phyloP scores from a whole-genome alignment of 257 asterid species.

The Rhazya stricta region DNA sequence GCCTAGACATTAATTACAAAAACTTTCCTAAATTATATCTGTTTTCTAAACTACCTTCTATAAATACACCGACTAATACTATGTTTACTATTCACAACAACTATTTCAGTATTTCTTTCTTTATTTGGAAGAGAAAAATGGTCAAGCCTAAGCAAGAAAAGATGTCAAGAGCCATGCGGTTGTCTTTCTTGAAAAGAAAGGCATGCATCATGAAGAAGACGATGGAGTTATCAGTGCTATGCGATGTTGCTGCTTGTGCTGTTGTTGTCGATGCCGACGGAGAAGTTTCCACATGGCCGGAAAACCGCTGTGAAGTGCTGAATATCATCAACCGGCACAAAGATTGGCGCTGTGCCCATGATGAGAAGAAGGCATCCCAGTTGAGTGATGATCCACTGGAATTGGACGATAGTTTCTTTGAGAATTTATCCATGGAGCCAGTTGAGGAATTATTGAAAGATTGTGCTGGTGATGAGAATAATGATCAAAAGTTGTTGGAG shows the following conservation, averaged over 20 bases:
- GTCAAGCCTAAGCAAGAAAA: neutral
- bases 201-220: constrained; percentile 6
- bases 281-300: constrained; percentile 21
- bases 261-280: constrained; percentile 12
- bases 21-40: too few species aligned
- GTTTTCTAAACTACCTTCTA: too few species aligned
- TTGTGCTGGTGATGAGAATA: neutral
- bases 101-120: too few species aligned
- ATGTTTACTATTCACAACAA: too few species aligned
- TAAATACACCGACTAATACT: too few species aligned
- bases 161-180: neutral
- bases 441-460: neutral
- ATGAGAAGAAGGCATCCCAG: neutral
- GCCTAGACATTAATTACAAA: too few species aligned
- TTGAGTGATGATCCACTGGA: too few species aligned
- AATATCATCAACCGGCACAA: constrained; percentile 1
- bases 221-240: constrained; percentile 18
- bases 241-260: constrained; percentile 17
- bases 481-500: neutral
- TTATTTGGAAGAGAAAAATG: neutral
- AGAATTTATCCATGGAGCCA: neutral
- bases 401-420: neutral
- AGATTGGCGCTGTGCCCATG: too few species aligned
- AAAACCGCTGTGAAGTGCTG: constrained; percentile 10
- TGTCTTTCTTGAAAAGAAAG: neutral